A percentile compares a stretch with the other conserved stretches of the same genome.
Evolutionary conservation across 345 rosid species (phyloP).

Genomic region (Pistacia atlantica): DNA sequence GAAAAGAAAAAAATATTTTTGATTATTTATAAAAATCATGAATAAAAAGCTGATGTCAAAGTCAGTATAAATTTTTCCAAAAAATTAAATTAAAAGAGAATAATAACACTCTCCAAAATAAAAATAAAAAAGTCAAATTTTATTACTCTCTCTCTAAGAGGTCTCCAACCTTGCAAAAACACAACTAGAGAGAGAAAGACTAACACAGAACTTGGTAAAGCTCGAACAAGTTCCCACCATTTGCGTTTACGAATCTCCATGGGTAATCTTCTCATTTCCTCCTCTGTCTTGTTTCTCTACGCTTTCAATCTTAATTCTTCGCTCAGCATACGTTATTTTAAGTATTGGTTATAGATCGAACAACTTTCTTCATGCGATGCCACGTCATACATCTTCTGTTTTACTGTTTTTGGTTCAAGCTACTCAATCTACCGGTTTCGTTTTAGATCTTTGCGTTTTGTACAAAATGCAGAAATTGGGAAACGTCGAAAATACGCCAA

Average conservation of each 20-base stretch:
- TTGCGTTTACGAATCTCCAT: background rate
- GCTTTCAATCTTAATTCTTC: background rate
- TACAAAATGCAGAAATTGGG: background rate
- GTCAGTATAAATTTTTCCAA: too few relatives aligned
- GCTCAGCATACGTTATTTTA: background rate
- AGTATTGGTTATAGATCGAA: conserved; percentile 3
- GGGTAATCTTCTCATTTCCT: background rate
- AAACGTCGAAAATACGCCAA: too few relatives aligned
- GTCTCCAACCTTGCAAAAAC: background rate
- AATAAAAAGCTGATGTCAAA: too few relatives aligned
- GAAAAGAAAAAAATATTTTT: too few relatives aligned
- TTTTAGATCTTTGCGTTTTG: conserved; percentile 12
- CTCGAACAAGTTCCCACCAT: conserved; percentile 3
- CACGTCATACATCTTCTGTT: too few relatives aligned
- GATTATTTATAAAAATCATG: too few relatives aligned
- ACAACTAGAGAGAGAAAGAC: background rate
- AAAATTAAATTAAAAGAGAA: background rate
- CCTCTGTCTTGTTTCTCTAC: background rate
- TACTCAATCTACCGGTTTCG: background rate
- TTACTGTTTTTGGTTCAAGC: too few relatives aligned
- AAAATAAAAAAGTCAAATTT: background rate
- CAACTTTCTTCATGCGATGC: background rate
- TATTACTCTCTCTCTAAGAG: background rate
- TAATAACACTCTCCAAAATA: background rate
- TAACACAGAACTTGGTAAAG: background rate